These are phyloP conservation scores for Rhypophila decipiens DNA, from an alignment of 495 filamentous ascomycete genomes.

Conservation along the genomic window DNA sequence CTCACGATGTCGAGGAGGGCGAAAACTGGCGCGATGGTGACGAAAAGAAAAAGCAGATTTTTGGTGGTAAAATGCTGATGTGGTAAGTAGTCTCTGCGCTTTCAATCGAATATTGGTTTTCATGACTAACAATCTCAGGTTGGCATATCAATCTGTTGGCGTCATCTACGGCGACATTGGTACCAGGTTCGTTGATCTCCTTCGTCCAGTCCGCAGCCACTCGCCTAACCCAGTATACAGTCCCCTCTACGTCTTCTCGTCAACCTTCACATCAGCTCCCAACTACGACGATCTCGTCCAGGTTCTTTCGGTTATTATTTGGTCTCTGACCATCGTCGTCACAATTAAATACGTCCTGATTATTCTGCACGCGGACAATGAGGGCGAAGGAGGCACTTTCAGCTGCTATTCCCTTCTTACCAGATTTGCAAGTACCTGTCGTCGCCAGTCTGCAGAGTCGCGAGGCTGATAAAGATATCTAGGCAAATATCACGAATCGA, in stretches of 20 bases:
- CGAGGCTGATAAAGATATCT: background rate
- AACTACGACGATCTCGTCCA: conserved; percentile 58
- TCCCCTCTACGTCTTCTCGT: conserved; percentile 67
- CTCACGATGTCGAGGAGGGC: conserved; percentile 29
- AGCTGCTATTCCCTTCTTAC: conserved; percentile 65
- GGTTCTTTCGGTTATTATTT: conserved; percentile 66
- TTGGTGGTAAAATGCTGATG: conserved; percentile 35
- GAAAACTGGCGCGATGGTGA: conserved; percentile 31
- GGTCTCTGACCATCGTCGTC: conserved; percentile 68
- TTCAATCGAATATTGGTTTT: background rate
- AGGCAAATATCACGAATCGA: conserved; percentile 51
- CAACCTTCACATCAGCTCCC: conserved; percentile 55
- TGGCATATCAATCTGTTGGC: conserved; percentile 64
- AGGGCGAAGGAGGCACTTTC: conserved; percentile 75
- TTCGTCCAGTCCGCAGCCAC: too few species aligned
- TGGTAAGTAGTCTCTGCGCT: conserved; percentile 20
- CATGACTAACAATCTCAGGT: conserved; percentile 11
- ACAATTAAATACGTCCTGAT: conserved; percentile 68
- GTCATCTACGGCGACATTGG: conserved; percentile 76
- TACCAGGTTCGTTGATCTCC: conserved; percentile 37
- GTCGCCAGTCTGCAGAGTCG: background rate
- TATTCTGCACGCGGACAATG: conserved; percentile 64
- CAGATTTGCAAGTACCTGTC: conserved; percentile 52
- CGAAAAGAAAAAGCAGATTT: conserved; percentile 37
- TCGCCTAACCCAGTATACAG: too few species aligned